Base-by-base conservation (phyloP, 108 stramenopile species). In the Cyclotella cryptica region DNA sequence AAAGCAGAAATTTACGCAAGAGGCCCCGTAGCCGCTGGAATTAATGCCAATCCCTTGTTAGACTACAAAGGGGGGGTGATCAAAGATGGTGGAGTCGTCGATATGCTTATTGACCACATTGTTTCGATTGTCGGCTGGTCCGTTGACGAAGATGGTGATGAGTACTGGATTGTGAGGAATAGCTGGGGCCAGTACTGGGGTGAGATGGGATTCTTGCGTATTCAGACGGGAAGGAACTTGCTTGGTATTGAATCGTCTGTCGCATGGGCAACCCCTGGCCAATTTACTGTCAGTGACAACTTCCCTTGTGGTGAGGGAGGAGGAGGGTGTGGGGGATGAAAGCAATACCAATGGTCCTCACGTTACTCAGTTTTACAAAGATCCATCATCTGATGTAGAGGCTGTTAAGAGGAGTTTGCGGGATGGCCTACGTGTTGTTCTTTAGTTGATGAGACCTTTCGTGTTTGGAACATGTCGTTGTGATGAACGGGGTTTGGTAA, bases 111-210 rank as follows among this genome's bases (percentile, higher is more conserved):
- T 46, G 65, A 74, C 78, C 97, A 96, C 77, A 84, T 89, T 52
- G 90, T 98, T 60, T 85, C 89, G 53, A 85, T 96, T 46, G 93
- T 93, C 13, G 97, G 97, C 26, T 98, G 96, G 96, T 88, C 86
- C 51, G 71, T 78, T 13, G 87, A 92, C 42, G 79, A 78, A 40
- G 49, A 69, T 55, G 60, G 60, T 30, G 62, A 80, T 21, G 77
- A 90, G 52, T 96, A 96, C 75, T 97, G 95, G 95, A 96, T 97
- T 74, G 87, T 96, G 0, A 74, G 96, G 60, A 98, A 98, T 77
- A 85, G 82, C 24, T 96, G 89, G 63, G 75, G 75, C 13, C 77
- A 80, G 46, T 74, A 74, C 30, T 81, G 80, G 90, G 90, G 88
- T 10, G 89, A 93, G 69, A 88, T 93, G 88, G 89, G 89, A 35